Base-by-base conservation (phyloP, 2,329 filamentous ascomycete species). In the Penicillium corylophilum region DNA sequence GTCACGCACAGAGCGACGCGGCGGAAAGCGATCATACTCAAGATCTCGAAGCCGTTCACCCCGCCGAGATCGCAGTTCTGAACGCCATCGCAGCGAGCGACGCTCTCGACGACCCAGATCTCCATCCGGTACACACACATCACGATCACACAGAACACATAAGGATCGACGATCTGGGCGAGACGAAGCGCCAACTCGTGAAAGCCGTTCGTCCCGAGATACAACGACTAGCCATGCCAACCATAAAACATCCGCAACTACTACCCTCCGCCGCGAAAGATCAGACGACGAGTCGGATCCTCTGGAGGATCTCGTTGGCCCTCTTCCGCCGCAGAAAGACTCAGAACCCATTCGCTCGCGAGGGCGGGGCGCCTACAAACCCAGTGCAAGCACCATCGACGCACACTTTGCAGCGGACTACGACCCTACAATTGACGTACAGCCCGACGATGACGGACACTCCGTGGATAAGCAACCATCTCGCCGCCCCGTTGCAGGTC, bases 231-330 rank as follows among this genome's bases (percentile, higher is more conserved):
- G 28, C 9, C 36, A 13, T 44, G 12, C 26, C 28, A 20, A 26
- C 22, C 29, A 13, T 15, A 18, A 41, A 5, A 4, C 55, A n/a
- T 46, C 38, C 15, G 16, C 39, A 41, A 54, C 33, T 20, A 45
- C 35, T n/a, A 29, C 35, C 15, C 16, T 22, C 13, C 41, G 5
- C 15, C 44, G 39, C 12, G 23, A 53, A n/a, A 44, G 53, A n/a
- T 56, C 53, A 6, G 65, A 58, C 7, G 48, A 66, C 28, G 71
- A 73, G 35, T 91, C 88, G 0, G 89, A 95, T 66, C 86, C 89
- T 1, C 74, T 91, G 3, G 86, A 91, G 50, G 83, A 87, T 3
- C 75, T 93, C 18, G 85, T 96, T 29, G 92, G 91, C 0, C 90
- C 90, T 18, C 71, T 76, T 1, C 84, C 82, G 8, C 84, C 85